Percentiles rank a stretch among this genome's conserved stretches.
These are phyloP conservation scores for Cantharellus cinnabarinus DNA, from an alignment of 768 basidiomycete species.

Conservation along the genomic window DNA sequence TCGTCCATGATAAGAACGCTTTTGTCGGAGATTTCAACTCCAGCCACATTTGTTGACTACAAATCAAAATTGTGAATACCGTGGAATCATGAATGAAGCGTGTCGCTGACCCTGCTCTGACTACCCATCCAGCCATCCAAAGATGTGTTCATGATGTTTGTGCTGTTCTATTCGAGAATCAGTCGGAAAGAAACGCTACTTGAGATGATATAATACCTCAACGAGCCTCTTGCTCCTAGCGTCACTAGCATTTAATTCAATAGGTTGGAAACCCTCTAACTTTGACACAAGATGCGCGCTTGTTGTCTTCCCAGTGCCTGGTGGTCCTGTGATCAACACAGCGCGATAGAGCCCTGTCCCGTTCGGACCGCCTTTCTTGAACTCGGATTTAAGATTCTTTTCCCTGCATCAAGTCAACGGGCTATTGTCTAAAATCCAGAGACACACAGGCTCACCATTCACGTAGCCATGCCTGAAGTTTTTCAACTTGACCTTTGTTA, in stretches of 20 bases:
- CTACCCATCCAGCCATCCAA: conserved; percentile 71
- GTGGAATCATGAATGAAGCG: background rate
- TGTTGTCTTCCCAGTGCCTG: conserved; percentile 96
- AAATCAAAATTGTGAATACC: background rate
- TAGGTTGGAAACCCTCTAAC: conserved; percentile 74
- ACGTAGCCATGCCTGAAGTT: conserved; percentile 66
- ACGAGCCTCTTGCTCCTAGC: conserved; percentile 90
- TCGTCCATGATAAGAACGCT: conserved; percentile 97
- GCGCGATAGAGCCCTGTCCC: conserved; percentile 75
- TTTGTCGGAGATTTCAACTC: conserved; percentile 53
- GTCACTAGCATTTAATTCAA: conserved; percentile 94
- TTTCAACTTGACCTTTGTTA: conserved; percentile 83
- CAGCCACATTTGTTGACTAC: conserved; percentile 43
- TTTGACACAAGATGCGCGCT: conserved; percentile 85
- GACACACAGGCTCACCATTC: conserved; percentile 42
- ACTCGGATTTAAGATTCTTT: conserved; percentile 44
- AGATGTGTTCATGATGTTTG: conserved; percentile 77
- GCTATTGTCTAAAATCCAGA: background rate
- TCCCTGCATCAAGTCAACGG: conserved; percentile 31
- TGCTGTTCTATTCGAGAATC: conserved; percentile 36
- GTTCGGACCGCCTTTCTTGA: conserved; percentile 88
- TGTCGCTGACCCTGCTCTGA: conserved; percentile 20
- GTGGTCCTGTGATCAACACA: conserved; percentile 77
- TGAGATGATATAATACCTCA: conserved; percentile 33
- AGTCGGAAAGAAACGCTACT: background rate